Evolutionary conservation across 208 protist species (phyloP), one percentile per base, ranked within the genome.

Genomic region (Trypanosoma scelopori): DNA sequence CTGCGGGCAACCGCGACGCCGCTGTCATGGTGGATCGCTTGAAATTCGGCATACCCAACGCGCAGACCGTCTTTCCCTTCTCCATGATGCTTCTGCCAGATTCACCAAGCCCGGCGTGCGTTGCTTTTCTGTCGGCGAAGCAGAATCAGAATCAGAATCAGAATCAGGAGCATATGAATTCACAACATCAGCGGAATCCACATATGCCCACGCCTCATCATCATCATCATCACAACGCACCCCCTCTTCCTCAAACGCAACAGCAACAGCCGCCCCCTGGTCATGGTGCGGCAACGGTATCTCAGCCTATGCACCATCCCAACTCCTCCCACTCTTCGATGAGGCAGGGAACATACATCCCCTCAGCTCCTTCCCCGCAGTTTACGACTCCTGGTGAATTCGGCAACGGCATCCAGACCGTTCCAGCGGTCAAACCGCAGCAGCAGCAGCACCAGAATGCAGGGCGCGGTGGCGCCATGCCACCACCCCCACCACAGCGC

Each of bases 271-370:
- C 42, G 11, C 41, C 49, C 53, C 28, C 35, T n/a, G 37, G 39
- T 20, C 43, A 53, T 13, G 45, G 25, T 63, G 15, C 42, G 20
- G 20, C 28, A 32, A 11, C 23, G 32, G 2, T 9, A 52, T 74
- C 86, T 53, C 75, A 81, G 5, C 79, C 88, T 11, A 85, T 88
- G 83, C 86, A 80, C 15, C 74, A 92, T 56, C 81, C 83, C 7
- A 85, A 88, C 16, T 89, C 82, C 0, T 42, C 66, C 20, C 88
- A 85, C 67, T 84, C 86, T 35, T 87, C 83, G 23, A 65, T 79
- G 80, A 65, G 46, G 12, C 65, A 55, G 43, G 53, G 43, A 20
- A 3, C 39, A 41, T 20, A 32, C 48, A 30, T 49, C 13, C 28
- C 61, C 39, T 43, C 58, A 28, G 43, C 32, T 27, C 69, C 75